Evolutionary conservation across 176 grass and related monocot genomes (phyloP), one percentile per base, ranked within the genome.

Genomic region (Oryza officinalis): DNA sequence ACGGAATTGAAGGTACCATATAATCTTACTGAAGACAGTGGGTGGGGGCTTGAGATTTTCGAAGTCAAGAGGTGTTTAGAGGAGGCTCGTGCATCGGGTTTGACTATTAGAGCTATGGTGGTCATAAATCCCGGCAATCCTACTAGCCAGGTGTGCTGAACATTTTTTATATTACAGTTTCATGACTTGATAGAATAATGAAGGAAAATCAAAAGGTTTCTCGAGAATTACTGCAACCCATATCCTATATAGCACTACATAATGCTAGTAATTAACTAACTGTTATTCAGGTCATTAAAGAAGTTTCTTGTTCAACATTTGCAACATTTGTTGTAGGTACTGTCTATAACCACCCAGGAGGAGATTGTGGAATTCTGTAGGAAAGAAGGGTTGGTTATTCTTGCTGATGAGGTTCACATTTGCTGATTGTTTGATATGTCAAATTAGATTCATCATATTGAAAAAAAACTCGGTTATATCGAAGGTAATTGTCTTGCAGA

Each of bases 111-210:
- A 75, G 88, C 91, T 50, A 79, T 96, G 74, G 91, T 93, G 17
- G 84, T 93, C 67, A 93, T 93, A 87, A 96, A 93, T 83, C 91
- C 94, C 0, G 91, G 91, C 27, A 96, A 96, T 87, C 94, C 94
- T 50, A 96, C 86, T 13, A 91, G 94, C 69, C 94, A 96, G 86
- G 91, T 87, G 47, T 59, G 65, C 0, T 31, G 75, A 49, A 20
- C 44, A 45, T 47, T 46, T 75, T 45, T 13, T 32, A 23, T 37
- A 43, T 69, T 47, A 60, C 2, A 22, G 22, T 67, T 13, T 23
- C 61, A 33, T n/a, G 3, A 5, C 25, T 70, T 52, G 13, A 60
- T 74, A 11, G 9, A 69, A 59, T 38, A 31, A 6, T 10, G 27
- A 23, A 26, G 65, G 59, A 45, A 5, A 14, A 23, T 50, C 13